Conservation (phyloP, 495 filamentous ascomycete species). For the Cenococcum geophilum region DNA sequence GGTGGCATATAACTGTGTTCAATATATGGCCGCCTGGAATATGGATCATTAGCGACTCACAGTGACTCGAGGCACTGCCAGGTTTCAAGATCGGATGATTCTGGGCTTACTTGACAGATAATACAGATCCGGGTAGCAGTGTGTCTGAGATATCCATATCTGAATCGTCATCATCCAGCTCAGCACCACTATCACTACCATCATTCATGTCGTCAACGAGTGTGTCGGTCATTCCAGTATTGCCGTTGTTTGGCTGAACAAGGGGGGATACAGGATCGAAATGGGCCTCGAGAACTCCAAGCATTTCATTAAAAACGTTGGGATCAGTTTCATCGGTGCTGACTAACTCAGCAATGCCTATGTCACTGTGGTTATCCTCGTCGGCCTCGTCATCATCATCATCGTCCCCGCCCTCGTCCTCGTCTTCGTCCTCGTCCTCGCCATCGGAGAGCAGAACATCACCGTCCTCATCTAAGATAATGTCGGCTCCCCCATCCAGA, state of each 20-base stretch:
- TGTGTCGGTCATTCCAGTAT: neutral
- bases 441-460: slow-evolving; percentile 1
- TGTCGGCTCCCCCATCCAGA: too few relatives aligned
- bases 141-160: neutral
- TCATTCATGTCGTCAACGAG: neutral
- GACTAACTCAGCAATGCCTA: too few relatives aligned
- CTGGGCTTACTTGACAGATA: neutral
- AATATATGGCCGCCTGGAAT: neutral
- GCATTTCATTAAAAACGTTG: too few relatives aligned
- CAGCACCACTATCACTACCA: neutral
- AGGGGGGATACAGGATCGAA: too few relatives aligned
- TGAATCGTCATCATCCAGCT: neutral
- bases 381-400: neutral
- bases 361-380: too few relatives aligned
- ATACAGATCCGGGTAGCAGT: neutral
- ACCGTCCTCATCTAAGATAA: slow-evolving; percentile 6
- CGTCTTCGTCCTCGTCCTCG: slow-evolving; percentile 12
- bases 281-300: too few relatives aligned
- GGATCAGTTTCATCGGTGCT: too few relatives aligned
- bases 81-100: too few relatives aligned
- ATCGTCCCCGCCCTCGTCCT: slow-evolving; percentile 9
- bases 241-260: neutral
- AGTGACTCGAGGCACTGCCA: too few relatives aligned
- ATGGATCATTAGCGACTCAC: neutral
- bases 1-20: neutral